A percentile compares a stretch with the other conserved stretches of the same genome.
Conservation (phyloP, 1,284 basidiomycete genomes). For the Boletus sp. region DNA sequence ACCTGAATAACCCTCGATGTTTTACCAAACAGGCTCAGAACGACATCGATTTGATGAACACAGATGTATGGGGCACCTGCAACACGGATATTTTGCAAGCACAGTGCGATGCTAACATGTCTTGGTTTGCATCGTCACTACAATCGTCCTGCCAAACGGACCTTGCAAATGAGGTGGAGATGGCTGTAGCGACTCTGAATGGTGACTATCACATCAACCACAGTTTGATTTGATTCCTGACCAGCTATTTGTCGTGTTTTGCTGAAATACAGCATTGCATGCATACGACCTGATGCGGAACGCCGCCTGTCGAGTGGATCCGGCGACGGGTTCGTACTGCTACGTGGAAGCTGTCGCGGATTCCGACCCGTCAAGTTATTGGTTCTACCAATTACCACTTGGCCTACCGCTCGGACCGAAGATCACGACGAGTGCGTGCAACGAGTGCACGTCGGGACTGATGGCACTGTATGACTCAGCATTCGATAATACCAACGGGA, state of each 20-base stretch:
- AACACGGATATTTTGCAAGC: slow-evolving; percentile 49
- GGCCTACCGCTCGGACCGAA: slow-evolving; percentile 46
- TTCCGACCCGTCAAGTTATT: slow-evolving; percentile 55
- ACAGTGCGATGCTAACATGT: slow-evolving; percentile 60
- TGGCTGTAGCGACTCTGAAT: slow-evolving; percentile 48
- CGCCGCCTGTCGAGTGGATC: slow-evolving; percentile 53
- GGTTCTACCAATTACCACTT: slow-evolving; percentile 62
- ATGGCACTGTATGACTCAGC: slow-evolving; percentile 45
- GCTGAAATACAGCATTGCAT: slow-evolving; percentile 43
- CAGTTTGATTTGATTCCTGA: background rate
- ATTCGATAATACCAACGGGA: slow-evolving; percentile 13
- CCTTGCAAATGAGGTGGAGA: slow-evolving; percentile 44
- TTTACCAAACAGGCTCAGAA: slow-evolving; percentile 49
- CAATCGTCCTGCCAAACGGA: slow-evolving; percentile 50
- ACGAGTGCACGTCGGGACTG: slow-evolving; percentile 52
- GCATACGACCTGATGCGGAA: slow-evolving; percentile 56
- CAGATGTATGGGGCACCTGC: slow-evolving; percentile 72
- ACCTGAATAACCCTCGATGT: slow-evolving; percentile 6
- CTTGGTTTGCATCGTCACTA: slow-evolving; percentile 50
- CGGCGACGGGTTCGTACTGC: slow-evolving; percentile 59
- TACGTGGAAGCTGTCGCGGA: slow-evolving; percentile 58
- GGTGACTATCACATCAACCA: slow-evolving; percentile 35
- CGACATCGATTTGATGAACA: slow-evolving; percentile 62
- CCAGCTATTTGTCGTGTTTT: background rate
- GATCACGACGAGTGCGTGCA: slow-evolving; percentile 49